Evolutionary conservation across 208 protist genomes (phyloP), one percentile per base, ranked within the genome.

Genomic region (Wallacemonas collosoma): DNA sequence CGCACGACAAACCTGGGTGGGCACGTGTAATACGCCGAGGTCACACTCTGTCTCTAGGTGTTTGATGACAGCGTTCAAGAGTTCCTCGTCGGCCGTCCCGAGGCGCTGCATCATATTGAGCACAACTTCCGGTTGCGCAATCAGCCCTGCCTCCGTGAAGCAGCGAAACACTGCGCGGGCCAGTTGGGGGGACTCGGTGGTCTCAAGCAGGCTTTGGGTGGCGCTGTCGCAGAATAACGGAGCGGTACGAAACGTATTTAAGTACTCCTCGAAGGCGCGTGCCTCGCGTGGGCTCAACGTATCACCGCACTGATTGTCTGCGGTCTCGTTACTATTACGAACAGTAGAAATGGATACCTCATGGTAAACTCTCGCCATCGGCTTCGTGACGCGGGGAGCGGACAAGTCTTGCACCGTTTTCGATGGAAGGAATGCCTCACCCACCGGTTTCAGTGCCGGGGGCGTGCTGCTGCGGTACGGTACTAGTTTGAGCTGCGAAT

Each of bases 401-500:
- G 58, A 40, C 36, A 41, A 7, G 41, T 64, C 51, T 26, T 36
- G n/a, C 51, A 56, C 51, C 12, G 51, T 17, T n/a, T 56, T n/a
- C 15, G 5, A n/a, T 56, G 51, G 14, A n/a, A 56, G 12, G 4
- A 12, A 26, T n/a, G 51, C 5, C 14, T 7, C 36, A 36, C n/a
- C 50, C 9, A 26, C 17, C 7, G 60, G 41, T 14, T 65, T 51
- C 41, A 65, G 40, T n/a, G 60, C 60, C 38, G 60, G 60, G 44
- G 60, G 60, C 26, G 43, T 17, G 7, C 0, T 26, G 26, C 7
- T 65, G 11, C 60, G 64, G 38, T 89, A 84, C 0, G 81, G 81
- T 1, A 83, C 85, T 17, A 90, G 50, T 17, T 61, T 80, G 35
- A 90, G 74, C 43, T 81, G 58, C 3, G 58, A 76, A 17, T 79